These are phyloP conservation scores for Hypoxylon rickii DNA, from an alignment of 495 filamentous ascomycete genomes.

Conservation along the genomic window DNA sequence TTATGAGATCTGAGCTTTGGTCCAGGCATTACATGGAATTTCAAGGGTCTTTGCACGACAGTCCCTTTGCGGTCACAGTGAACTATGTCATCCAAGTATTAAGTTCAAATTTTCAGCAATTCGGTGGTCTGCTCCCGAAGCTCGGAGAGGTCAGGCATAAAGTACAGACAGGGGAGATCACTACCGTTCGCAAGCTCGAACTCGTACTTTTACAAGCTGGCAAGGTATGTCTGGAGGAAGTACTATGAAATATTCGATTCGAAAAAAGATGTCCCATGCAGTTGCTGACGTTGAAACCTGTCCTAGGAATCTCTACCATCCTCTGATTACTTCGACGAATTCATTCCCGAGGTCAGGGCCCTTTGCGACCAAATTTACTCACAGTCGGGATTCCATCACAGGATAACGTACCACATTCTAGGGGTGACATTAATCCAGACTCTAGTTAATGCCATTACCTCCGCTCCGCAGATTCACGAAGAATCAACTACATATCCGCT, in stretches of 20 bases:
- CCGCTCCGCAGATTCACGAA: slow-evolving; percentile 23
- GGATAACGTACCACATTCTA: slow-evolving; percentile 44
- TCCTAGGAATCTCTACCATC: slow-evolving; percentile 40
- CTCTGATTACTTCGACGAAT: slow-evolving; percentile 40
- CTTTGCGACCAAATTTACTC: slow-evolving; percentile 48
- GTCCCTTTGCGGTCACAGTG: slow-evolving; percentile 35
- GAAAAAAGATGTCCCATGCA: too few relatives aligned
- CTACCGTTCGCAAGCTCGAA: slow-evolving; percentile 47
- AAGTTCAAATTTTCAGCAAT: slow-evolving; percentile 26
- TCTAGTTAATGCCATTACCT: slow-evolving; percentile 29
- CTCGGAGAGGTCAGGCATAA: slow-evolving; percentile 36
- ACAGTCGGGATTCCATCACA: slow-evolving; percentile 36
- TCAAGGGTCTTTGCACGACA: slow-evolving; percentile 16
- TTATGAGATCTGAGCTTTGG: slow-evolving; percentile 41
- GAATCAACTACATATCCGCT: slow-evolving; percentile 13
- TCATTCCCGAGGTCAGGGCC: slow-evolving; percentile 37
- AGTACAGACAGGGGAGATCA: slow-evolving; percentile 38
- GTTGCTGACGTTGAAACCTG: slow-evolving; percentile 23
- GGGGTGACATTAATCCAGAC: slow-evolving; percentile 44
- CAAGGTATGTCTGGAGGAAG: slow-evolving; percentile 40
- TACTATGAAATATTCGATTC: too few relatives aligned
- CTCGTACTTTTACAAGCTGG: slow-evolving; percentile 52
- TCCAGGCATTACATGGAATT: slow-evolving; percentile 39
- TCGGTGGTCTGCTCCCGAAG: slow-evolving; percentile 24
- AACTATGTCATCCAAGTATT: slow-evolving; percentile 41